These are phyloP conservation scores for Knufia petricola DNA, from an alignment of 2,329 filamentous ascomycete genomes.

Conservation along the genomic window DNA sequence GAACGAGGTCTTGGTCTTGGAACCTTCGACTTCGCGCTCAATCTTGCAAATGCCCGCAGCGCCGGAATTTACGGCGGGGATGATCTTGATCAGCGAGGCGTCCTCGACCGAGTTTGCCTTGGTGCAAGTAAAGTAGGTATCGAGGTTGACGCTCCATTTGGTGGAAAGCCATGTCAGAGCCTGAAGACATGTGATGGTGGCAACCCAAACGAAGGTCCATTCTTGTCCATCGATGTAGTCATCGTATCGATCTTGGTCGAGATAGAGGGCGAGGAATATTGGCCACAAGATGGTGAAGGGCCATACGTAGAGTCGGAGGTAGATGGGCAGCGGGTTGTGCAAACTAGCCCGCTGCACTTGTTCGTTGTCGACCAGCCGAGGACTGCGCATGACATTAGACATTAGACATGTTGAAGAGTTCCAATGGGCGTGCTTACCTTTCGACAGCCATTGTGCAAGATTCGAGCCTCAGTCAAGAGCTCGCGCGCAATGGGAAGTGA, in stretches of 20 bases:
- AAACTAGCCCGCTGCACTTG: constrained; percentile 84
- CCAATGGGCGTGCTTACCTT: constrained; percentile 13
- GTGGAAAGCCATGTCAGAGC: constrained; percentile 89
- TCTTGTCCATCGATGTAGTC: constrained; percentile 86
- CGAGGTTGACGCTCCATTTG: constrained; percentile 90
- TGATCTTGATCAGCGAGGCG: constrained; percentile 82
- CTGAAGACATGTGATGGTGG: constrained; percentile 77
- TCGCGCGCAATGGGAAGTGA: constrained; percentile 10
- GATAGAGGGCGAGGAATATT: constrained; percentile 77
- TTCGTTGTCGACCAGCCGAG: constrained; percentile 69
- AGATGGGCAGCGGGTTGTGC: constrained; percentile 71
- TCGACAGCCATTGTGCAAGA: constrained; percentile 17
- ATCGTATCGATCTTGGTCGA: constrained; percentile 74
- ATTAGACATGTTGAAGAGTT: not conserved
- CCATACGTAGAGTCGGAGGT: constrained; percentile 83
- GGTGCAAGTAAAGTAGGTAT: constrained; percentile 69
- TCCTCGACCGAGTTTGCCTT: constrained; percentile 59
- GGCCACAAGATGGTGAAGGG: constrained; percentile 91
- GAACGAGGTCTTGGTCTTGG: constrained; percentile 72
- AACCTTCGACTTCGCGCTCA: constrained; percentile 62
- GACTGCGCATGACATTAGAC: constrained; percentile 12
- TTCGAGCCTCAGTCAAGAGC: constrained; percentile 24
- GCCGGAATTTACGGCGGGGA: constrained; percentile 82
- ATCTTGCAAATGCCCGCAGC: constrained; percentile 78
- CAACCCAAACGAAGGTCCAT: constrained; percentile 96